Conservation (phyloP, 768 basidiomycete species). For the Trametes cingulata region DNA sequence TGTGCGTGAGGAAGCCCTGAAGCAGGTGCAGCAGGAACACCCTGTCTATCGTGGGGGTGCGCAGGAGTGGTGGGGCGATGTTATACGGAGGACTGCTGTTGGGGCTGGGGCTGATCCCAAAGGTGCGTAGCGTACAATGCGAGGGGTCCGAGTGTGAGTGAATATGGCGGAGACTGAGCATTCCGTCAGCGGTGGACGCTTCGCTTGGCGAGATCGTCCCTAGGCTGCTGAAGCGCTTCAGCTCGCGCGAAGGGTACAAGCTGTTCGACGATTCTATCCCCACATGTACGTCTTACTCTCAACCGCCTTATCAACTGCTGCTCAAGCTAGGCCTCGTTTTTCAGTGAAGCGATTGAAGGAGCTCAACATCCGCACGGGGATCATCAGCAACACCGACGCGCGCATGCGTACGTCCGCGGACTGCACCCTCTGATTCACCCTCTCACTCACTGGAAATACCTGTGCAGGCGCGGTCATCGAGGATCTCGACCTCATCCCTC, state of each 20-base stretch:
- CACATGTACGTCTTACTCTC: slow-evolving; percentile 41
- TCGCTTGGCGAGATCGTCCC: slow-evolving; percentile 59
- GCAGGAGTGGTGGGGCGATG: slow-evolving; percentile 74
- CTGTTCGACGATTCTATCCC: slow-evolving; percentile 53
- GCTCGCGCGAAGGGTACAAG: slow-evolving; percentile 68
- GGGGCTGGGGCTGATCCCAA: slow-evolving; percentile 68
- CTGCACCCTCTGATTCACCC: too few relatives aligned
- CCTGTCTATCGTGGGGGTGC: slow-evolving; percentile 61
- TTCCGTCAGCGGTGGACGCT: slow-evolving; percentile 58
- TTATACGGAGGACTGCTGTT: slow-evolving; percentile 71
- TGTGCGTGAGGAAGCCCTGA: slow-evolving; percentile 38
- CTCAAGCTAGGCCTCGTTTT: not conserved
- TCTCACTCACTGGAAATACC: not conserved
- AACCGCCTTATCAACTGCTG: not conserved
- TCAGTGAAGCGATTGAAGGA: slow-evolving; percentile 49
- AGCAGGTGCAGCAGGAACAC: slow-evolving; percentile 54
- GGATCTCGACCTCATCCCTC: slow-evolving; percentile 56
- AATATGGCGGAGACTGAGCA: too few relatives aligned
- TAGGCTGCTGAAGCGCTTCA: slow-evolving; percentile 64
- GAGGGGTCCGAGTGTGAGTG: not conserved
- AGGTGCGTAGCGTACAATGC: slow-evolving; percentile 38
- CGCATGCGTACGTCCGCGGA: slow-evolving; percentile 59
- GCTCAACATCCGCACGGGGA: slow-evolving; percentile 50
- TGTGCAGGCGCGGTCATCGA: slow-evolving; percentile 48
- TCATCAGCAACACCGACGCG: slow-evolving; percentile 73